Evolutionary conservation across 1,284 basidiomycete species (phyloP).

Genomic region (Trametes pubescens): DNA sequence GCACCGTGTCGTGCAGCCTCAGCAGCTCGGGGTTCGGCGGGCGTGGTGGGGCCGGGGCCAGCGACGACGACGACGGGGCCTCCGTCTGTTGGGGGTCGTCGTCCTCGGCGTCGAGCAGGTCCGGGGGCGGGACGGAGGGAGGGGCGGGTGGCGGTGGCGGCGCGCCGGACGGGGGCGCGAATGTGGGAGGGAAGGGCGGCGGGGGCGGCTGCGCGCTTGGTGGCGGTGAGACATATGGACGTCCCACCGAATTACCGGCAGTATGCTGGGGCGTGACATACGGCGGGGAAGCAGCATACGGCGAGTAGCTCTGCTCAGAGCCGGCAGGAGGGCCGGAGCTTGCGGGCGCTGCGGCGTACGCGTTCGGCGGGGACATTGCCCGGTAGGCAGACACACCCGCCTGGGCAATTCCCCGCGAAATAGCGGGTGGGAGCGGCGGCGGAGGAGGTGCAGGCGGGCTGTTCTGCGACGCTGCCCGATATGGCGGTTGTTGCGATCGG

Average conservation of each 20-base stretch:
- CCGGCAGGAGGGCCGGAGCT: background rate
- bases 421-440: constrained; percentile 27
- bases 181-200: constrained; percentile 39
- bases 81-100: constrained; percentile 18
- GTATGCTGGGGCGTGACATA: constrained; percentile 36
- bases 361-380: constrained; percentile 16
- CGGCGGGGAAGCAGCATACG: constrained; percentile 37
- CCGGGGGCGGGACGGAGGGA: constrained; percentile 42
- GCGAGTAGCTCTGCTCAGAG: constrained; percentile 26
- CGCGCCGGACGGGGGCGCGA: constrained; percentile 23
- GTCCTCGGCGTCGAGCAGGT: constrained; percentile 49
- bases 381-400: constrained; percentile 12
- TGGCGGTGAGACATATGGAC: constrained; percentile 29
- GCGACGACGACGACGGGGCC: constrained; percentile 26
- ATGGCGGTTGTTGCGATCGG: constrained; percentile 26
- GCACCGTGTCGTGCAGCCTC: constrained; percentile 83
- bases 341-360: constrained; percentile 16
- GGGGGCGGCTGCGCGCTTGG: constrained; percentile 27
- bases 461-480: constrained; percentile 19
- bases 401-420: constrained; percentile 14
- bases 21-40: constrained; percentile 92
- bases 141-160: constrained; percentile 35
- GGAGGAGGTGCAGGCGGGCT: constrained; percentile 28
- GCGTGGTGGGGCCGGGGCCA: constrained; percentile 69
- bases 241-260: constrained; percentile 22